phyloP scores from a whole-genome alignment of 495 filamentous ascomycete genomes.

The Stereocaulon alpinum region DNA sequence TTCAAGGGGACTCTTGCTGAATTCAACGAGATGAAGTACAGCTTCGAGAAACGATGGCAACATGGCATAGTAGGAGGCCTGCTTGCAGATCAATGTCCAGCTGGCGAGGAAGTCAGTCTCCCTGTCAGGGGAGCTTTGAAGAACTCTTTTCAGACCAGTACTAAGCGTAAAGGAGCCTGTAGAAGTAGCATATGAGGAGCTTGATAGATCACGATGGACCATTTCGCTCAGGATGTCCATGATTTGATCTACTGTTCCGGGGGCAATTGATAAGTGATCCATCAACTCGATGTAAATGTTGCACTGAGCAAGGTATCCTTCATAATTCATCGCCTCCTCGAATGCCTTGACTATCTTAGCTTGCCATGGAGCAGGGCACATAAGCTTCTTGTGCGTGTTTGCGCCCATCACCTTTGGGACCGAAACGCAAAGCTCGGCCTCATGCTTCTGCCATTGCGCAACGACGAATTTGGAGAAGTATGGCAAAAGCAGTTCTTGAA shows the following conservation, averaged over 20 bases:
- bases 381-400: constrained; percentile 46
- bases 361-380: constrained; percentile 59
- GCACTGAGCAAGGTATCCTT: constrained; percentile 28
- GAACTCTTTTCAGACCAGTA: constrained; percentile 39
- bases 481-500: constrained; percentile 63
- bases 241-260: constrained; percentile 4
- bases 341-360: constrained; percentile 56
- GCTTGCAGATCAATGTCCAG: constrained; percentile 46
- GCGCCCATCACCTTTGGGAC: constrained; percentile 56
- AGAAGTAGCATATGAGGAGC: neutral
- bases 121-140: constrained; percentile 28
- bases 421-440: constrained; percentile 56
- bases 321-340: constrained; percentile 29
- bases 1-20: constrained; percentile 33
- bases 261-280: constrained; percentile 27
- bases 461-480: constrained; percentile 73
- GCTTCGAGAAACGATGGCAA: constrained; percentile 59
- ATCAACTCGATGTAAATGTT: constrained; percentile 35
- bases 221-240: constrained; percentile 7
- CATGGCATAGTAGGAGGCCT: constrained; percentile 50
- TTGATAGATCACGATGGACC: constrained; percentile 9
- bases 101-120: constrained; percentile 41
- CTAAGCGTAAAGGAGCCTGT: constrained; percentile 27
- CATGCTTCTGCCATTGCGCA: constrained; percentile 57
- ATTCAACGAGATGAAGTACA: constrained; percentile 46